Evolutionary conservation across 371 early-diverging fungal species (phyloP), one percentile per base, ranked within the genome.

Genomic region (Mucor saturninus): DNA sequence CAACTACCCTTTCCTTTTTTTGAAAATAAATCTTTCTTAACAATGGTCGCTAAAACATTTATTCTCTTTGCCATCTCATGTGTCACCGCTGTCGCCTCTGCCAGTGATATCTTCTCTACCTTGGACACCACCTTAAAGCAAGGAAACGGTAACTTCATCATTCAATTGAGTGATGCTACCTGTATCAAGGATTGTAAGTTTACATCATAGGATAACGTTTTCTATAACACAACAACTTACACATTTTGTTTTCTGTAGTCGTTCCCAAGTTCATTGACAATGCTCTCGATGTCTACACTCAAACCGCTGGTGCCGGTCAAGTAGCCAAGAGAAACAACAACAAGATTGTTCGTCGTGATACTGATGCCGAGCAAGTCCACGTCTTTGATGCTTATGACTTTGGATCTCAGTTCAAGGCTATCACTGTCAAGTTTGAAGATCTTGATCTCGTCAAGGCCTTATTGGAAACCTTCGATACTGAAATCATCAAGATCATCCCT

Each of bases 401-500:
- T 46, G 79, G 72, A 2, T 40, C 51, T 14, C 10, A 29, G 0
- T 78, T 73, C 50, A 78, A 78, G 54, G 79, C 65, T 28, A 57
- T 78, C 52, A 71, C 62, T 54, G 67, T 73, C 43, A 53, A 65
- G 11, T 59, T 78, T 48, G 67, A 78, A n/a, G 55, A 69, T 35
- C 51, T 68, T 6, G 30, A 67, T 26, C 50, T 78, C 39, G 64
- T 65, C 21, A 39, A 64, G 49, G 53, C 54, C 9, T 56, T 55
- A 39, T 37, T 45, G 9, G 39, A 30, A 28, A 21, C 38, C 54
- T 75, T 69, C 32, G 35, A 37, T 14, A 11, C 65, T 29, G 72
- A 78, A 40, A 68, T 78, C 31, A 8, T 71, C 2, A 61, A 68
- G 11, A 68, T 79, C 31, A 59, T 76, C 40, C 80, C 80, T 55